A percentile compares a stretch with the other conserved stretches of the same genome.
phyloP scores from a whole-genome alignment of 163 green algal species.

The Chlamydomonas reinhardtii region DNA sequence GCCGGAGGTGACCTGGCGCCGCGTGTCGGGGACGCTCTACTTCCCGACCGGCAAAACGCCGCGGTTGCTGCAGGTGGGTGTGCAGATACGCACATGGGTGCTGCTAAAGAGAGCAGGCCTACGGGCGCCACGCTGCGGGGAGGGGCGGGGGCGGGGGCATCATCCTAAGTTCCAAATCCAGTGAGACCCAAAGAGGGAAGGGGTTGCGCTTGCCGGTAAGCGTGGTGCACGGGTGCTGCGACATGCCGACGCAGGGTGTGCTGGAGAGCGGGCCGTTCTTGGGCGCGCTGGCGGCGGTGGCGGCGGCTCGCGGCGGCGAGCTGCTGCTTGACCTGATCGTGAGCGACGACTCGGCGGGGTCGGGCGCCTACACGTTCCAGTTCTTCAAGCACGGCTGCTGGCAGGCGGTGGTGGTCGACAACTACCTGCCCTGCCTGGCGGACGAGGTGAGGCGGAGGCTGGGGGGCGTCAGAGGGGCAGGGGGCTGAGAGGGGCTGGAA shows the following conservation, averaged over 20 bases:
- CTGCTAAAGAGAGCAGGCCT: no score
- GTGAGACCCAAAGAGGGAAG: no score
- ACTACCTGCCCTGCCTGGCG: constrained; percentile 68
- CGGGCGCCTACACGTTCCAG: constrained; percentile 68
- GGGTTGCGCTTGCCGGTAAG: no score
- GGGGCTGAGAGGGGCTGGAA: background rate
- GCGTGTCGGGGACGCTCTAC: constrained; percentile 53
- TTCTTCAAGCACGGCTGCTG: constrained; percentile 83
- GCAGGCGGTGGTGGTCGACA: constrained; percentile 73
- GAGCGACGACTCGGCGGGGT: constrained; percentile 51
- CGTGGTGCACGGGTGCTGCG: background rate
- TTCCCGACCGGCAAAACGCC: constrained; percentile 47
- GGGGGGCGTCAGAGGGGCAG: constrained; percentile 12
- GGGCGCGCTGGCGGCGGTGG: constrained; percentile 63
- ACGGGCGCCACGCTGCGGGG: no score
- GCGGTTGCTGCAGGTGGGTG: constrained; percentile 31
- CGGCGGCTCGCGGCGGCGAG: constrained; percentile 49
- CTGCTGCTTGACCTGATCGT: constrained; percentile 76
- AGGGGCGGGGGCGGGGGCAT: no score
- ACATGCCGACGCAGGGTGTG: constrained; percentile 40
- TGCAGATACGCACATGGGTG: no score
- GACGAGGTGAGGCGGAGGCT: constrained; percentile 28
- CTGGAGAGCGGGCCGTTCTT: constrained; percentile 58
- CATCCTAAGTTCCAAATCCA: no score
- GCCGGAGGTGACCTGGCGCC: constrained; percentile 37